These are phyloP conservation scores for Helotiales sp. DNA, from an alignment of 2,329 filamentous ascomycete species.

Conservation along the genomic window DNA sequence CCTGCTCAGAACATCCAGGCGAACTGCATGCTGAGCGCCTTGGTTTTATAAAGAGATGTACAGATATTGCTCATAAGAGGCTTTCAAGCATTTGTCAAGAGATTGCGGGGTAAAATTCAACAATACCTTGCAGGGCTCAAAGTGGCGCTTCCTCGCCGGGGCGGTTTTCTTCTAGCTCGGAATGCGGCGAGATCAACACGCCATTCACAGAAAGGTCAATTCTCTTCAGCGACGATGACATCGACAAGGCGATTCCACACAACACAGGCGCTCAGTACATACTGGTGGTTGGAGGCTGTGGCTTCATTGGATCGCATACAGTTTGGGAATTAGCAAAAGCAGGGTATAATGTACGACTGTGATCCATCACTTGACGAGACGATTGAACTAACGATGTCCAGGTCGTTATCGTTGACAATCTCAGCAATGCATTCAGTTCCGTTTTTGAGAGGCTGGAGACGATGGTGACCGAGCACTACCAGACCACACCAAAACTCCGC, in stretches of 20 bases:
- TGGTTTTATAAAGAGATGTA: conserved; percentile 31
- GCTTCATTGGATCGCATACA: conserved; percentile 57
- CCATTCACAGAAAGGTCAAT: conserved; percentile 36
- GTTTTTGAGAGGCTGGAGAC: conserved; percentile 31
- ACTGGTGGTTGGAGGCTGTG: conserved; percentile 53
- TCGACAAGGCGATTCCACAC: conserved; percentile 28
- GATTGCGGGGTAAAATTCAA: conserved; percentile 18
- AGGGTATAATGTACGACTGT: conserved; percentile 47
- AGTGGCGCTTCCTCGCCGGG: conserved; percentile 33
- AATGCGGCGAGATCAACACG: conserved; percentile 31
- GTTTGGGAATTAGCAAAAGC: conserved; percentile 54
- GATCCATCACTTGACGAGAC: background rate
- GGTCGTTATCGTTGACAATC: conserved; percentile 47
- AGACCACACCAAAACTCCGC: conserved; percentile 22
- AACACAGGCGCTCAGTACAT: conserved; percentile 33
- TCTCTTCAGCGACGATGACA: conserved; percentile 33
- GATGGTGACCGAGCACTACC: conserved; percentile 33
- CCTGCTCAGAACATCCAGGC: conserved; percentile 14
- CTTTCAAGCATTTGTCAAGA: conserved; percentile 17
- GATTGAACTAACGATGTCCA: background rate
- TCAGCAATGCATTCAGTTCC: conserved; percentile 44
- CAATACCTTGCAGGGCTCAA: conserved; percentile 31
- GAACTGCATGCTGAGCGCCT: conserved; percentile 17
- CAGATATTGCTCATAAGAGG: conserved; percentile 21
- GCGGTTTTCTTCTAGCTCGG: conserved; percentile 27